Percentiles rank a stretch among this genome's conserved stretches.
These are phyloP conservation scores for Datura wrightii DNA, from an alignment of 257 asterid species.

Conservation along the genomic window DNA sequence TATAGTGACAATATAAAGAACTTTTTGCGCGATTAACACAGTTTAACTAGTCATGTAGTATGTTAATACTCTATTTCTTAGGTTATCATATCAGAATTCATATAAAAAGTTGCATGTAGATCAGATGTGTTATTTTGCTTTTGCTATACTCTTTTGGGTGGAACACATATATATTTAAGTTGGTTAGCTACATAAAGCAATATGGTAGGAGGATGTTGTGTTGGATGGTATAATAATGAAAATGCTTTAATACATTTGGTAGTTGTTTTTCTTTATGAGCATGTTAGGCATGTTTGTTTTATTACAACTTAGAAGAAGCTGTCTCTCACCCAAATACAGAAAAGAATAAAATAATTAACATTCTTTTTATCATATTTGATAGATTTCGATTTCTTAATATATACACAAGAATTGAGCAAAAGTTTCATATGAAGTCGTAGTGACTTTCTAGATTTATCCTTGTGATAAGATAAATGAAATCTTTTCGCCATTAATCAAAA, in stretches of 20 bases:
- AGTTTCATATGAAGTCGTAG: too few relatives aligned
- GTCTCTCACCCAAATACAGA: background rate
- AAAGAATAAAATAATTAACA: background rate
- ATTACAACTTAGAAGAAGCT: background rate
- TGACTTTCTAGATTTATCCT: too few relatives aligned
- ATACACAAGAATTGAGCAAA: background rate
- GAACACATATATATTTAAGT: background rate
- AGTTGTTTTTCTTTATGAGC: background rate
- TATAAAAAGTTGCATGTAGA: background rate
- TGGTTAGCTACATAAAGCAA: background rate
- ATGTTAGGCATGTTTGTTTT: background rate
- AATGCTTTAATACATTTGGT: background rate
- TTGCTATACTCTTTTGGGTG: slow-evolving; percentile 16
- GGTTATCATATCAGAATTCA: background rate
- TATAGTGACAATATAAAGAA: background rate
- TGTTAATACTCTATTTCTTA: background rate
- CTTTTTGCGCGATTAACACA: background rate
- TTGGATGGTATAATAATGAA: background rate
- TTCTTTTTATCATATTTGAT: background rate
- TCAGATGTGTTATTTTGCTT: background rate
- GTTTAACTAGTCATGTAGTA: background rate
- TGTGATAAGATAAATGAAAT: background rate
- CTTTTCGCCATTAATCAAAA: background rate
- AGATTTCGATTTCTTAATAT: background rate
- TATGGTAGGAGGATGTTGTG: background rate